phyloP scores from a whole-genome alignment of 371 early-diverging fungal species.

The Apophysomyces variabilis region DNA sequence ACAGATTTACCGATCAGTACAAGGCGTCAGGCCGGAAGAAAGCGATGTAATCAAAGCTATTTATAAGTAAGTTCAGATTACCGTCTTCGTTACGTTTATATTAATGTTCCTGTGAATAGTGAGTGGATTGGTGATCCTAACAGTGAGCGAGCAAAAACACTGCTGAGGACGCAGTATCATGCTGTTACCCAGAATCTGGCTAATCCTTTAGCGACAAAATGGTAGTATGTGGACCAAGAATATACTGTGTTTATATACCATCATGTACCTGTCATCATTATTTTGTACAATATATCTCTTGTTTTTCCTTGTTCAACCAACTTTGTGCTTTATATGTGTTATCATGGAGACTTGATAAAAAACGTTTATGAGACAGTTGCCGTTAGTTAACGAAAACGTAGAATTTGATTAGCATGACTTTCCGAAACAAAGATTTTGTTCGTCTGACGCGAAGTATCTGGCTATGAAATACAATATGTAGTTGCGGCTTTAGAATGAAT shows the following conservation, averaged over 20 bases:
- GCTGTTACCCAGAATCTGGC: slow-evolving; percentile 68
- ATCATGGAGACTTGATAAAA: no score
- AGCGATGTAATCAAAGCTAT: slow-evolving; percentile 57
- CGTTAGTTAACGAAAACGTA: no score
- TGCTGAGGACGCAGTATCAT: slow-evolving; percentile 80
- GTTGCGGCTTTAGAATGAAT: no score
- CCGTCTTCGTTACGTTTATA: not conserved
- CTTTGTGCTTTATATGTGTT: not conserved
- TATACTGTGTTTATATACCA: not conserved
- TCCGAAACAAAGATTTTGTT: not conserved
- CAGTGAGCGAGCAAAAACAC: slow-evolving; percentile 49
- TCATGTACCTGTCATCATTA: not conserved
- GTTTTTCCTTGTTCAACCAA: not conserved
- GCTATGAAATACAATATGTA: no score
- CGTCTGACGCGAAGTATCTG: no score
- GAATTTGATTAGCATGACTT: not conserved
- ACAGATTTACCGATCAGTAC: slow-evolving; percentile 55
- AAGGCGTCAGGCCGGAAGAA: slow-evolving; percentile 57
- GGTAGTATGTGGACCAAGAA: slow-evolving; percentile 46
- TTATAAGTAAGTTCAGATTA: slow-evolving; percentile 56
- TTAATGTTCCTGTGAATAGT: slow-evolving; percentile 23
- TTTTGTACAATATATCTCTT: not conserved
- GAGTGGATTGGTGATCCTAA: slow-evolving; percentile 51
- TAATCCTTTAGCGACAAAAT: slow-evolving; percentile 75
- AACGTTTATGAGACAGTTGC: no score